Evolutionary conservation across 768 basidiomycete species (phyloP), one percentile per base, ranked within the genome.

Genomic region (Kwoniella shandongensis): DNA sequence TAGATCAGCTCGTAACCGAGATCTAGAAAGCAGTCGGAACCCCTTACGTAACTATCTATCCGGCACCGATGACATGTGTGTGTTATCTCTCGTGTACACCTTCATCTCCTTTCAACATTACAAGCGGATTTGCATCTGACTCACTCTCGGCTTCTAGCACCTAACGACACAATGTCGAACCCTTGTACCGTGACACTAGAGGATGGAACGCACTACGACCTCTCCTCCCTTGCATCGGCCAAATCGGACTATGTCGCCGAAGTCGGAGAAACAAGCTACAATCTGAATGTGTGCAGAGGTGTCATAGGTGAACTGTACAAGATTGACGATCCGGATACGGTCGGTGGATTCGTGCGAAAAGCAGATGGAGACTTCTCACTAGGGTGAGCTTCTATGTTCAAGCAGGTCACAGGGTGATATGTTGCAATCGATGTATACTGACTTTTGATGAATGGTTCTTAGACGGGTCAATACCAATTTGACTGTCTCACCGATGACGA

Each of bases 391-490:
- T n/a, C n/a, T n/a, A n/a, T 60, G 32, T 29, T 39, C 54, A 5
- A 8, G 22, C 23, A 29, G 23, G 13, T n/a, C n/a, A n/a, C n/a
- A n/a, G n/a, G n/a, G n/a, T n/a, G n/a, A n/a, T n/a, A n/a, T n/a
- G n/a, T n/a, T n/a, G n/a, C 48, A 29, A 38, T 12, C 15, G 32
- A 35, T 23, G 15, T 49, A 23, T 15, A 41, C 30, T 50, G 45
- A 13, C 26, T 15, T 5, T 11, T 40, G 44, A 30, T n/a, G n/a
- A n/a, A n/a, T n/a, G 26, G 25, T 26, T 15, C 35, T 5, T 46
- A 86, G 86, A 32, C 77, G 80, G 51, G 75, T 82, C 18, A 91
- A 89, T 65, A 85, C 84, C 13, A 88, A 85, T 0, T 77, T 91
- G 46, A 40, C 61, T 67, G 73, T 57, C 59, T 87, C 47, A 75